These are phyloP conservation scores for Athelia sp. DNA, from an alignment of 1,284 basidiomycete species.

Conservation along the genomic window DNA sequence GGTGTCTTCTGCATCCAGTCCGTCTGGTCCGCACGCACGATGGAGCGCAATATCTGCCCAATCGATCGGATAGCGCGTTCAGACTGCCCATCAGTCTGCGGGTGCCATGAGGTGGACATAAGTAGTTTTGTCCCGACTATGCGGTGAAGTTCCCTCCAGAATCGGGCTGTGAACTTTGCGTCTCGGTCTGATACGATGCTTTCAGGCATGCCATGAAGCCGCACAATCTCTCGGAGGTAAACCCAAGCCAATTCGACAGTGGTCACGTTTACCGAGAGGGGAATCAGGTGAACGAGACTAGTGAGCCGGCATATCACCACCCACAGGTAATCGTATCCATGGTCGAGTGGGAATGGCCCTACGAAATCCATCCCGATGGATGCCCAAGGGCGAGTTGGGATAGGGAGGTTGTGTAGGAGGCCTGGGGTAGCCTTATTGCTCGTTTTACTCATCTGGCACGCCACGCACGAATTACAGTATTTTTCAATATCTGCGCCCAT, in stretches of 20 bases:
- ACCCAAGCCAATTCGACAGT: conserved; percentile 26
- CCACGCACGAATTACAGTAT: conserved; percentile 23
- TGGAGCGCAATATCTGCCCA: conserved; percentile 21
- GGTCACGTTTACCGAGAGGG: conserved; percentile 17
- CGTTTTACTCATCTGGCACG: conserved; percentile 21
- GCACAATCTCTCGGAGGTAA: conserved; percentile 24
- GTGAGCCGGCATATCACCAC: conserved; percentile 29
- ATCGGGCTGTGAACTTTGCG: conserved; percentile 27
- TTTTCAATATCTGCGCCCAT: conserved; percentile 15
- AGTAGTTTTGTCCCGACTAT: conserved; percentile 27
- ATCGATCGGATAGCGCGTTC: conserved; percentile 24
- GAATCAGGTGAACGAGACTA: conserved; percentile 29
- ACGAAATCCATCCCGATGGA: conserved; percentile 32
- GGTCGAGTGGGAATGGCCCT: conserved; percentile 26
- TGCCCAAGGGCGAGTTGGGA: conserved; percentile 21
- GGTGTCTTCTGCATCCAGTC: conserved; percentile 18
- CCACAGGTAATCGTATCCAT: conserved; percentile 24
- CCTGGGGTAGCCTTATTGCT: conserved; percentile 16
- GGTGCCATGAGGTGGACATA: no score
- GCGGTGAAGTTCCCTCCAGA: conserved; percentile 26
- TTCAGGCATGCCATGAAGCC: conserved; percentile 30
- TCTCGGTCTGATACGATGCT: conserved; percentile 28
- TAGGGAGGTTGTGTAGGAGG: conserved; percentile 20
- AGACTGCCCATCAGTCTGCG: no score
- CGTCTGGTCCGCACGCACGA: conserved; percentile 15